Conservation (phyloP, 345 rosid genomes). For the Mallotus nudiflorus region DNA sequence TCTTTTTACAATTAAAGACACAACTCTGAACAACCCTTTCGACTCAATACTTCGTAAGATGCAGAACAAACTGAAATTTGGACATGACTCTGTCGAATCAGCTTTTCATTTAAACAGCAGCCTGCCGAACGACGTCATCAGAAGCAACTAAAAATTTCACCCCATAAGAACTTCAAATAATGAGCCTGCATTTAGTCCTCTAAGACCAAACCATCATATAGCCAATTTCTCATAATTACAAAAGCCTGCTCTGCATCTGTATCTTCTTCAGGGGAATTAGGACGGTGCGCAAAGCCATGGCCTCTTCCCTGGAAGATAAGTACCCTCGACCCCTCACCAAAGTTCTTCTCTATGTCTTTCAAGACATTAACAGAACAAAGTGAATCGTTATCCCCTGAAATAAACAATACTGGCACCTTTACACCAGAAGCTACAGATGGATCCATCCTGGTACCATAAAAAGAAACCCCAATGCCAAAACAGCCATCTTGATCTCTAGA, state of each 20-base stretch:
- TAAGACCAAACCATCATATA: constrained; percentile 45
- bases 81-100: too few relatives aligned
- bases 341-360: constrained; percentile 44
- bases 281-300: constrained; percentile 76
- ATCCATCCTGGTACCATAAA: constrained; percentile 84
- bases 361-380: constrained; percentile 54
- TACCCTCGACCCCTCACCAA: constrained; percentile 50
- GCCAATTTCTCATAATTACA: constrained; percentile 64
- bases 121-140: too few relatives aligned
- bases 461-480: constrained; percentile 69
- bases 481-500: constrained; percentile 49
- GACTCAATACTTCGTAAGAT: too few relatives aligned
- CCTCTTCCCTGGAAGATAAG: constrained; percentile 70
- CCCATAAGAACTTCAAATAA: too few relatives aligned
- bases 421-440: constrained; percentile 38
- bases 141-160: too few relatives aligned
- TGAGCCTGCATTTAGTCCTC: constrained; percentile 18
- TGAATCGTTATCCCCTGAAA: constrained; percentile 72
- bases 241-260: constrained; percentile 77
- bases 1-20: too few relatives aligned
- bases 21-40: too few relatives aligned
- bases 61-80: too few relatives aligned
- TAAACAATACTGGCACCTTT: constrained; percentile 68
- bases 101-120: too few relatives aligned
- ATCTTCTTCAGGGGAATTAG: constrained; percentile 74